Conservation (phyloP, 139 green algal species). For the Tetradesmus obliquus region DNA sequence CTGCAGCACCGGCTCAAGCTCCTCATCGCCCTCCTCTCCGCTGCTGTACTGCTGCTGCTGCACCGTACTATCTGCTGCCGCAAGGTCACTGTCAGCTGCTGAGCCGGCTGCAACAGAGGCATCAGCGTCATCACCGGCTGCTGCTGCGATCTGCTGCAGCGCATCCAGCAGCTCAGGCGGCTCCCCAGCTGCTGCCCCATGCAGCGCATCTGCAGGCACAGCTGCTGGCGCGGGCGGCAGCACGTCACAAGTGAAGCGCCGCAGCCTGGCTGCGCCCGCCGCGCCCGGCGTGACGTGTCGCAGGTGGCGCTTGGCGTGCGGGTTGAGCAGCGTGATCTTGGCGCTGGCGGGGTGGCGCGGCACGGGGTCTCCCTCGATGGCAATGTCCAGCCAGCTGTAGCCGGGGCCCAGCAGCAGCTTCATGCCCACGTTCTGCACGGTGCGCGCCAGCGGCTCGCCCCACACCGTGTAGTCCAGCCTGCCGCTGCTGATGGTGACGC, state of each 20-base stretch:
- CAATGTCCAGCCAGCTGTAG: conserved; percentile 74
- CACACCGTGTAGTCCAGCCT: conserved; percentile 48
- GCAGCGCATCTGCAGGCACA: not conserved
- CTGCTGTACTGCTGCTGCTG: not conserved
- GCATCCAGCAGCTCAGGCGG: not conserved
- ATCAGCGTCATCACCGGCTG: not conserved
- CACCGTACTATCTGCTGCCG: not conserved
- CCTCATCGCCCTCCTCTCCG: not conserved
- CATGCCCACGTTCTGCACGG: conserved; percentile 60
- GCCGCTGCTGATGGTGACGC: conserved; percentile 32
- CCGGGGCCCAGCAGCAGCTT: conserved; percentile 60
- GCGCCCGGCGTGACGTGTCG: conserved; percentile 69
- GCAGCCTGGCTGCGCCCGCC: not conserved
- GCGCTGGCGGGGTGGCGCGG: conserved; percentile 60
- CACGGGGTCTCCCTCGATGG: conserved; percentile 64
- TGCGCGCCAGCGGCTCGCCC: conserved; percentile 52
- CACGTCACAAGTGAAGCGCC: conserved; percentile 41
- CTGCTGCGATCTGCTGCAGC: not conserved
- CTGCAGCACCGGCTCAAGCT: not conserved
- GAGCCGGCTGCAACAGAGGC: not conserved
- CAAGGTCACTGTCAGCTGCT: not conserved
- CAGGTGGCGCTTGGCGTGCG: conserved; percentile 75
- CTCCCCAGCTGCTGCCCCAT: not conserved
- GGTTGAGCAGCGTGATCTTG: conserved; percentile 80
- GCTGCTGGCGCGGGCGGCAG: conserved; percentile 19